Percentiles rank a stretch among this genome's conserved stretches.
phyloP scores from a whole-genome alignment of 2,329 filamentous ascomycete genomes.

The Fusarium solani-melongenae region DNA sequence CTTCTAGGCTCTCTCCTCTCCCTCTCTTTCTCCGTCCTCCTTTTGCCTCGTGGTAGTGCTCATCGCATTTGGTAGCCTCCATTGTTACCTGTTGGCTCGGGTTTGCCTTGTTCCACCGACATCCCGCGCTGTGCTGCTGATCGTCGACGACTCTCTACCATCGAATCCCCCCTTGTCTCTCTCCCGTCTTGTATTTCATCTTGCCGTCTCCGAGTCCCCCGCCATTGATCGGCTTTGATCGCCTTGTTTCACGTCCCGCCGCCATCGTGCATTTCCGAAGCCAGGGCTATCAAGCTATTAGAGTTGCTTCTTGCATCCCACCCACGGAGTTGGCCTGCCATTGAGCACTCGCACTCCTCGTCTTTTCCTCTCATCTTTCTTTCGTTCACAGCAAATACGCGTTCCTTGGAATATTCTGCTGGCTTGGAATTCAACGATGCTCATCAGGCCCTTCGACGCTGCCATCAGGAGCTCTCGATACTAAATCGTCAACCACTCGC shows the following conservation, averaged over 20 bases:
- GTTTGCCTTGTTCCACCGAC: slow-evolving; percentile 28
- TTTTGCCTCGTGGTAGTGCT: slow-evolving; percentile 1
- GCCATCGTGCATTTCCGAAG: slow-evolving; percentile 13
- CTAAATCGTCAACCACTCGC: slow-evolving; percentile 2
- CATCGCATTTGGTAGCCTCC: slow-evolving; percentile 10
- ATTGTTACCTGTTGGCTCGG: slow-evolving; percentile 10
- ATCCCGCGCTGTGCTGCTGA: slow-evolving; percentile 30
- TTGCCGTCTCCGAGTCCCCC: slow-evolving; percentile 19
- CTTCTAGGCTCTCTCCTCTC: slow-evolving; percentile 9
- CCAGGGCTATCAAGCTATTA: slow-evolving; percentile 13
- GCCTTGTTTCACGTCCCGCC: slow-evolving; percentile 28
- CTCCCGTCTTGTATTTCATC: slow-evolving; percentile 17
- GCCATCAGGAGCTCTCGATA: slow-evolving; percentile 33
- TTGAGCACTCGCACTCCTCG: neutral
- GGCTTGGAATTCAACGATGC: slow-evolving; percentile 33
- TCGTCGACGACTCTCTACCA: slow-evolving; percentile 26
- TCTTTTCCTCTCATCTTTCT: slow-evolving; percentile 2
- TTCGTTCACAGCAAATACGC: neutral
- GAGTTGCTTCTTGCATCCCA: slow-evolving; percentile 18
- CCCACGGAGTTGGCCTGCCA: neutral
- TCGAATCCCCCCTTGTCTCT: slow-evolving; percentile 15
- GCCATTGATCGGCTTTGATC: slow-evolving; percentile 29
- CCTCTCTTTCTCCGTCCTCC: slow-evolving; percentile 13
- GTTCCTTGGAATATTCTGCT: neutral
- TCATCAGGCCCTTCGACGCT: slow-evolving; percentile 14